These are phyloP conservation scores for Thermothelomyces thermophilus DNA, from an alignment of 2,329 filamentous ascomycete species.

Conservation along the genomic window DNA sequence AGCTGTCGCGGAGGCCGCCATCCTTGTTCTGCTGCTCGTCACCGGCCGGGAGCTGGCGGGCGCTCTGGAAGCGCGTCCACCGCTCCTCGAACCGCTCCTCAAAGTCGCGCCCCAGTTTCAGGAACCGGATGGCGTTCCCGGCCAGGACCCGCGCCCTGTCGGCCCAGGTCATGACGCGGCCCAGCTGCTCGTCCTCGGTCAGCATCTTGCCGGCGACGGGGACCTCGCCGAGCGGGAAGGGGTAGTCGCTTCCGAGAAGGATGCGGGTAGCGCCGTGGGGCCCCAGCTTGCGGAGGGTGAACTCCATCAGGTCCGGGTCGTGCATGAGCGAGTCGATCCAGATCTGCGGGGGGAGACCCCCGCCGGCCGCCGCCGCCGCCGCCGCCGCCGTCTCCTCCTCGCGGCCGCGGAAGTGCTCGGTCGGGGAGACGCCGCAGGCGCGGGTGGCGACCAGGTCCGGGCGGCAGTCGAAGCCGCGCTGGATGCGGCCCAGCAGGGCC, in stretches of 20 bases:
- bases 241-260: slow-evolving; percentile 32
- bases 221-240: slow-evolving; percentile 32
- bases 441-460: slow-evolving; percentile 31
- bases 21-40: not conserved
- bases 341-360: slow-evolving; percentile 23
- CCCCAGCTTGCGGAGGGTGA: slow-evolving; percentile 29
- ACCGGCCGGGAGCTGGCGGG: not conserved
- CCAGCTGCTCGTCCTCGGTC: slow-evolving; percentile 25
- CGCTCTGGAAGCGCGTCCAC: slow-evolving; percentile 18
- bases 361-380: not conserved
- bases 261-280: slow-evolving; percentile 25
- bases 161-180: slow-evolving; percentile 28
- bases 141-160: slow-evolving; percentile 29
- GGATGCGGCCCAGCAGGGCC: slow-evolving; percentile 31
- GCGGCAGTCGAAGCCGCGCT: slow-evolving; percentile 32
- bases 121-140: slow-evolving; percentile 30
- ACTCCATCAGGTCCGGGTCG: slow-evolving; percentile 32
- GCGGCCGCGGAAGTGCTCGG: slow-evolving; percentile 24
- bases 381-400: not conserved
- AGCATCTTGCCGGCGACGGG: slow-evolving; percentile 31
- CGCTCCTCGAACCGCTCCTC: slow-evolving; percentile 23
- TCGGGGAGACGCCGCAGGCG: slow-evolving; percentile 28
- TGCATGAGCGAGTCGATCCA: slow-evolving; percentile 33
- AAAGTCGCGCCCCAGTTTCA: slow-evolving; percentile 27
- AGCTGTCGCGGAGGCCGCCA: slow-evolving; percentile 1